Base-by-base conservation (phyloP, 2,329 filamentous ascomycete species). In the Cercospora nicotianae region DNA sequence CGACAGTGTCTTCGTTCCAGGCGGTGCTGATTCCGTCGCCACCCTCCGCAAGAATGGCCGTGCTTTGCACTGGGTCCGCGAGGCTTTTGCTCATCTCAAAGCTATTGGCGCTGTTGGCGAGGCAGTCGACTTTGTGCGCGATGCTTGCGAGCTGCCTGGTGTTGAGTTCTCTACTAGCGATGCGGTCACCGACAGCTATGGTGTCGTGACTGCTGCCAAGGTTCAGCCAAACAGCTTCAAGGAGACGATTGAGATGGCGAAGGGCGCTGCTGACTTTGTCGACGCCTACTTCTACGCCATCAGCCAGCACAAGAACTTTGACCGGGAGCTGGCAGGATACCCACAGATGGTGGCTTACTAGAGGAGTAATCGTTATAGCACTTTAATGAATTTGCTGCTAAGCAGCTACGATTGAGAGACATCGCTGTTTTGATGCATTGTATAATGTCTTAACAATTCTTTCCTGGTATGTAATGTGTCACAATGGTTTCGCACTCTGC, bases 81-180 rank as follows among this genome's bases (percentile, higher is more conserved):
- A 95, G 78, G 90, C 91, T 0, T 95, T 94, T 72, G 91, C 91
- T 0, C 92, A 95, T 70, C 83, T 93, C 61, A 95, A 95, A 83
- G 82, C 91, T 1, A 90, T 95, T 26, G 92, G 88, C 1, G 92
- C 89, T 0, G 90, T 89, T 0, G 91, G 90, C 0, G 91, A 93
- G 75, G 91, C 84, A 0, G 87, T 92, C 0, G 82, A 87, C 2
- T 81, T 94, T 48, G 83, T 94, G 30, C 79, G 83, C 60, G 79
- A 83, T 79, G 76, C 81, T 64, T 73, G 79, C 60, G 79, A 79
- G 31, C 76, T 85, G 5, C 81, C 83, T 0, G 83, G 82, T 4
- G 79, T 88, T 72, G 67, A 80, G 5, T 84, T 87, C 72, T 83
- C 84, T 0, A 75, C 77, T 16, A 85, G 84, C 0, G 78, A 76